Conservation (phyloP, 2,329 filamentous ascomycete species). For the Curvularia eragrostidis region DNA sequence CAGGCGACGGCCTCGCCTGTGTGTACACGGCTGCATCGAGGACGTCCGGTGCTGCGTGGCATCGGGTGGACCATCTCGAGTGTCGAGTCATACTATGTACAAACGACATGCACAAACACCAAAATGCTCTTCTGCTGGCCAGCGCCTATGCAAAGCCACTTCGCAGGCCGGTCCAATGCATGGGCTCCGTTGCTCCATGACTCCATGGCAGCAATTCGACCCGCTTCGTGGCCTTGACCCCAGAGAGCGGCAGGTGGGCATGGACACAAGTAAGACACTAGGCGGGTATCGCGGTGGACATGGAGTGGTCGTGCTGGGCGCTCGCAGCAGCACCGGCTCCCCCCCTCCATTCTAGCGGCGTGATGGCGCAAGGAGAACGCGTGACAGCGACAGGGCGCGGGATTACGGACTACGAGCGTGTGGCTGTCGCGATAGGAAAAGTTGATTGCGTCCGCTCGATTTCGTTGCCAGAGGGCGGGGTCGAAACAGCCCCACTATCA, state of each 20-base stretch:
- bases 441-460: not conserved
- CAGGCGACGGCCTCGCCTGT: not conserved
- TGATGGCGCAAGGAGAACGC: conserved; percentile 38
- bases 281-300: conserved; percentile 19
- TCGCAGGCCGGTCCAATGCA: not conserved
- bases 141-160: conserved; percentile 2
- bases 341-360: conserved; percentile 23
- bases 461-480: conserved; percentile 13
- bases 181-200: not conserved
- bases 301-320: conserved; percentile 1
- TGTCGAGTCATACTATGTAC: not conserved
- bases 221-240: conserved; percentile 6
- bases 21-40: not conserved
- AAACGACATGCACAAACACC: not conserved
- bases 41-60: conserved; percentile 1
- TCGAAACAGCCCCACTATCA: conserved; percentile 27
- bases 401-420: not conserved
- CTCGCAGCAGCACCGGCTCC: conserved; percentile 17
- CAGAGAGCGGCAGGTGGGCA: conserved; percentile 11
- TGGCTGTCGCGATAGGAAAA: conserved; percentile 5
- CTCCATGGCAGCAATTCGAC: conserved; percentile 9
- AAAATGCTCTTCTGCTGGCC: not conserved
- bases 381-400: conserved; percentile 10
- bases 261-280: not conserved
- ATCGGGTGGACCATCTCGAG: not conserved